Evolutionary conservation across 108 stramenopile genomes (phyloP), one percentile per base, ranked within the genome.

Genomic region (Conticribra guillardii): DNA sequence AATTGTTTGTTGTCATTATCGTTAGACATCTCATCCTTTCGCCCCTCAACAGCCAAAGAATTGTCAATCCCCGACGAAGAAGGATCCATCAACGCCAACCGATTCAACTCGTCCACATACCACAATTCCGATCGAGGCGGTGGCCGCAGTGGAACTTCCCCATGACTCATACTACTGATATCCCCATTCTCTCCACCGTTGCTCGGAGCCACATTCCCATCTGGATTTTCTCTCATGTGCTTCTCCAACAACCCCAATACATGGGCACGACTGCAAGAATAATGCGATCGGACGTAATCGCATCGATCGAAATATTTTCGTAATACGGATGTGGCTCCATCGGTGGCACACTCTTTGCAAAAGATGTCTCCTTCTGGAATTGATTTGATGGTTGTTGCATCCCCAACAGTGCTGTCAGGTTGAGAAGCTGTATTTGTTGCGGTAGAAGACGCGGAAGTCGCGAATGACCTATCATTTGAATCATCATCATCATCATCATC

Each of bases 291-390:
- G 7, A 49, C 58, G 41, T 62, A 60, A 19, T 81, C 76, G 32
- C 69, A 64, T 54, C 79, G 49, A 3, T 76, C 78, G 31, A 92
- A 76, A 50, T 92, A 92, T 18, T 79, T 67, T 27, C 74, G 69
- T 24, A 92, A 58, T 0, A 73, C 56, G 1, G 71, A 28, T 9
- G 85, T 76, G 0, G 85, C 59, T 2, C 91, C 91, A 2, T 69
- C 33, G 2, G 67, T 53, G 45, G 46, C 68, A 57, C 87, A 89
- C 58, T 86, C 70, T 23, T 71, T 73, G 70, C 85, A 89, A 45
- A 72, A 87, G 48, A 84, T 86, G 17, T 66, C 74, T 5, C 85
- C 87, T 52, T 78, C 58, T 27, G 90, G 90, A 17, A 91, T 73
- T 11, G 52, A 51, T 2, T 21, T 29, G 1, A 77, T 31, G 45